Conservation (phyloP, 768 basidiomycete species). For the Lactifluus volemus region DNA sequence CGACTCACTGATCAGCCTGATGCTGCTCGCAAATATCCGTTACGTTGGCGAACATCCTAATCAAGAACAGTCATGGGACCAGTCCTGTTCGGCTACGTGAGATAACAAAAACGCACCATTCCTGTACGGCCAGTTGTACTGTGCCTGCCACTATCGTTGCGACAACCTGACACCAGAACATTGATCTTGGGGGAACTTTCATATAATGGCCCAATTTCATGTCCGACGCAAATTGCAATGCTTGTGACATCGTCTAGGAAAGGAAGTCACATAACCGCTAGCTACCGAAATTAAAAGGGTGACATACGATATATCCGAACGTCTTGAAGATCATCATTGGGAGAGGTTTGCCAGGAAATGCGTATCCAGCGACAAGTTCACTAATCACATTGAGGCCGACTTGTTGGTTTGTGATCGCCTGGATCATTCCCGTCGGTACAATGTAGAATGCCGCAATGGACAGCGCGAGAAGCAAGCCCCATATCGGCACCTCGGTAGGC, state of each 20-base stretch:
- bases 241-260: conserved; percentile 28
- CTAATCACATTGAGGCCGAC: conserved; percentile 62
- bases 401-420: conserved; percentile 75
- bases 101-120: conserved; percentile 28
- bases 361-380: conserved; percentile 61
- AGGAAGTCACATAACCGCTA: background rate
- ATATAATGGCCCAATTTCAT: conserved; percentile 74
- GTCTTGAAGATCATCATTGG: conserved; percentile 77
- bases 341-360: conserved; percentile 53
- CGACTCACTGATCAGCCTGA: conserved; percentile 35
- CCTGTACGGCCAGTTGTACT: conserved; percentile 55
- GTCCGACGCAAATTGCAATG: conserved; percentile 65
- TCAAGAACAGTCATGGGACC: background rate
- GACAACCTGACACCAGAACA: conserved; percentile 42
- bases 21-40: conserved; percentile 44
- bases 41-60: conserved; percentile 56
- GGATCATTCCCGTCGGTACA: conserved; percentile 75
- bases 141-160: conserved; percentile 52
- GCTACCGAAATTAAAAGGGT: background rate
- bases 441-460: conserved; percentile 49
- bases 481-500: conserved; percentile 60
- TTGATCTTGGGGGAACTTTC: conserved; percentile 40
- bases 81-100: background rate
- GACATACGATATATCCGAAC: conserved; percentile 20
- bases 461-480: conserved; percentile 52